These are phyloP conservation scores for Parmelia sp. DNA, from an alignment of 495 filamentous ascomycete species.

Conservation along the genomic window DNA sequence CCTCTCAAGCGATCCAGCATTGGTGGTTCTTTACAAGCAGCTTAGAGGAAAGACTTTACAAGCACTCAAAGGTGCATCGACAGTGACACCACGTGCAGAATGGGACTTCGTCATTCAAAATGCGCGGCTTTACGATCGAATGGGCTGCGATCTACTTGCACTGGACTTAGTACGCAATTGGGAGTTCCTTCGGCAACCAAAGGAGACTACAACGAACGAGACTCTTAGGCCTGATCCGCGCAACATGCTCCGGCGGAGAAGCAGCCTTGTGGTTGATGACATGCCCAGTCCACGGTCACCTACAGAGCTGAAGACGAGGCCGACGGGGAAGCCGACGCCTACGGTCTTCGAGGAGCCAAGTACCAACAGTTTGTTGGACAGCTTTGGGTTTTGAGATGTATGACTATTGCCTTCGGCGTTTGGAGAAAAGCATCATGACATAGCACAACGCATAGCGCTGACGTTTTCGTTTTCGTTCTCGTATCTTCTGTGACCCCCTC, in stretches of 20 bases:
- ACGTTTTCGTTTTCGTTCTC: neutral
- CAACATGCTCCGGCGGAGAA: slow-evolving; percentile 62
- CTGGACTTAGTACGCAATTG: slow-evolving; percentile 80
- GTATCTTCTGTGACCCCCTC: neutral
- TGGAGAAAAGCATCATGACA: neutral
- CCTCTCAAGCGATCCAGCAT: slow-evolving; percentile 80
- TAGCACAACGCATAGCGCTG: neutral
- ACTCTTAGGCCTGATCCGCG: slow-evolving; percentile 48
- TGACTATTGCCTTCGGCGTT: neutral
- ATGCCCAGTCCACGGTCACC: slow-evolving; percentile 42
- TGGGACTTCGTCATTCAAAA: slow-evolving; percentile 89
- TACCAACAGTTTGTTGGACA: slow-evolving; percentile 71
- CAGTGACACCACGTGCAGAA: slow-evolving; percentile 71
- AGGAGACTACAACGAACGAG: slow-evolving; percentile 20
- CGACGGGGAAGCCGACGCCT: slow-evolving; percentile 54
- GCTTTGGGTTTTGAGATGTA: slow-evolving; percentile 58
- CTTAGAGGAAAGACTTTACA: slow-evolving; percentile 79
- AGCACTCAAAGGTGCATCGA: slow-evolving; percentile 75
- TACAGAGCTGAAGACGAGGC: slow-evolving; percentile 41
- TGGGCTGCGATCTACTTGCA: slow-evolving; percentile 94
- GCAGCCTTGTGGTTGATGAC: slow-evolving; percentile 76
- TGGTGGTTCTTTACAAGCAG: slow-evolving; percentile 80
- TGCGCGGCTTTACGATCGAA: slow-evolving; percentile 80
- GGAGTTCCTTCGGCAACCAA: slow-evolving; percentile 60
- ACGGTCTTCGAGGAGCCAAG: slow-evolving; percentile 88